These are phyloP conservation scores for Citrus sp. DNA, from an alignment of 345 rosid species.

Conservation along the genomic window DNA sequence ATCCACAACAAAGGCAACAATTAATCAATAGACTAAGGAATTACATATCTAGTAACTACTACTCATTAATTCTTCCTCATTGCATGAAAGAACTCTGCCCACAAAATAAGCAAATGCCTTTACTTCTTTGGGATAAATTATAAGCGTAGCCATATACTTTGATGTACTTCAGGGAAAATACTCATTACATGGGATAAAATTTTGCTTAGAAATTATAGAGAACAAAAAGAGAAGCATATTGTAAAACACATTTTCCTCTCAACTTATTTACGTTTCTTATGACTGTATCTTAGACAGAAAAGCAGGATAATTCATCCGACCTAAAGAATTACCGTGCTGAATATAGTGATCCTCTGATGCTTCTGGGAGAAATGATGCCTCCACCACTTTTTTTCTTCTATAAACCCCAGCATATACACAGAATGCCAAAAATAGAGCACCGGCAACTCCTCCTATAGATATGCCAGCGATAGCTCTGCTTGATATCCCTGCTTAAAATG, in stretches of 20 bases:
- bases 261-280: not conserved
- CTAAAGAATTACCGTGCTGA: constrained; percentile 21
- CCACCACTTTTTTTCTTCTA: constrained; percentile 22
- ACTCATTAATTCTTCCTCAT: not conserved
- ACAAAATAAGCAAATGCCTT: not conserved
- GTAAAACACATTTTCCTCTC: not conserved
- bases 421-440: constrained; percentile 16
- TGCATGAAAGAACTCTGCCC: not conserved
- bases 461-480: constrained; percentile 32
- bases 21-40: not conserved
- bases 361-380: constrained; percentile 19
- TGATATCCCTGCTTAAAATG: constrained; percentile 36
- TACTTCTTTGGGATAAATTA: not conserved
- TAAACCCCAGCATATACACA: constrained; percentile 22
- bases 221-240: too few relatives aligned
- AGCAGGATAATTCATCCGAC: not conserved
- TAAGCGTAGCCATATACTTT: too few relatives aligned
- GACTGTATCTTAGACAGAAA: too few relatives aligned
- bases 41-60: not conserved
- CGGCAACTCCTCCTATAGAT: constrained; percentile 32
- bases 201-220: too few relatives aligned
- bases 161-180: too few relatives aligned
- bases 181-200: too few relatives aligned
- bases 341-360: constrained; percentile 18
- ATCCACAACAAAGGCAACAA: not conserved